Evolutionary conservation across 2,329 filamentous ascomycete species (phyloP).

Genomic region (Xylariaceae sp.): DNA sequence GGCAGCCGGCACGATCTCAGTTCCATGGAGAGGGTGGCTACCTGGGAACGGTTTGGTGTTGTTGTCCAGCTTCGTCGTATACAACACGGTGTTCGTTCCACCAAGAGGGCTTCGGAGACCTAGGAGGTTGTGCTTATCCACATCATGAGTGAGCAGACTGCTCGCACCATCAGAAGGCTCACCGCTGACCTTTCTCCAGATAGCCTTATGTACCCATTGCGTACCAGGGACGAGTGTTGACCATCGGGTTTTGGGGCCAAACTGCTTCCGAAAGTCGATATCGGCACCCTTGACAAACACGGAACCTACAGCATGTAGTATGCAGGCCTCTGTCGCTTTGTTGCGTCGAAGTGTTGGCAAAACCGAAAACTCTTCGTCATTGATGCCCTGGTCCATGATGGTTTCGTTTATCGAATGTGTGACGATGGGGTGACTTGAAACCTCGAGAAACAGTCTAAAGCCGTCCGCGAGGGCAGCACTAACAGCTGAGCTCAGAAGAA

Average conservation of each 20-base stretch:
- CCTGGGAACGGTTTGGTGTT: slow-evolving; percentile 50
- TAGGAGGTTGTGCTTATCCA: slow-evolving; percentile 46
- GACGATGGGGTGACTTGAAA: slow-evolving; percentile 51
- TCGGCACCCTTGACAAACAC: slow-evolving; percentile 8
- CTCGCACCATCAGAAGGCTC: background rate
- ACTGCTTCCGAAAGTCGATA: slow-evolving; percentile 10
- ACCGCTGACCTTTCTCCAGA: slow-evolving; percentile 38
- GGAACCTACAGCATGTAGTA: slow-evolving; percentile 8
- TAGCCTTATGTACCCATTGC: slow-evolving; percentile 34
- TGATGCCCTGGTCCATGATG: slow-evolving; percentile 37
- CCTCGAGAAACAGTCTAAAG: slow-evolving; percentile 48
- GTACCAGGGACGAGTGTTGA: slow-evolving; percentile 29
- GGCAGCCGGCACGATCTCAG: slow-evolving; percentile 52
- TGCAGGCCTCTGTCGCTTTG: slow-evolving; percentile 28
- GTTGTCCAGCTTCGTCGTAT: slow-evolving; percentile 46
- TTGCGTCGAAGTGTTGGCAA: slow-evolving; percentile 44
- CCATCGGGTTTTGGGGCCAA: slow-evolving; percentile 5
- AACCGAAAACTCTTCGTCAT: slow-evolving; percentile 40
- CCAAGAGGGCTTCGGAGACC: slow-evolving; percentile 41
- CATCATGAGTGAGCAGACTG: slow-evolving; percentile 37
- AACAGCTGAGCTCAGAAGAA: slow-evolving; percentile 46
- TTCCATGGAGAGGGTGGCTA: slow-evolving; percentile 48
- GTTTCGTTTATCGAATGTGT: slow-evolving; percentile 51
- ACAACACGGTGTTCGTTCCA: slow-evolving; percentile 41
- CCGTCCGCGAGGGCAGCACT: slow-evolving; percentile 44